A percentile compares a stretch with the other conserved stretches of the same genome.
Evolutionary conservation across 2,329 filamentous ascomycete genomes (phyloP).

Genomic region (Fusarium decemcellulare): DNA sequence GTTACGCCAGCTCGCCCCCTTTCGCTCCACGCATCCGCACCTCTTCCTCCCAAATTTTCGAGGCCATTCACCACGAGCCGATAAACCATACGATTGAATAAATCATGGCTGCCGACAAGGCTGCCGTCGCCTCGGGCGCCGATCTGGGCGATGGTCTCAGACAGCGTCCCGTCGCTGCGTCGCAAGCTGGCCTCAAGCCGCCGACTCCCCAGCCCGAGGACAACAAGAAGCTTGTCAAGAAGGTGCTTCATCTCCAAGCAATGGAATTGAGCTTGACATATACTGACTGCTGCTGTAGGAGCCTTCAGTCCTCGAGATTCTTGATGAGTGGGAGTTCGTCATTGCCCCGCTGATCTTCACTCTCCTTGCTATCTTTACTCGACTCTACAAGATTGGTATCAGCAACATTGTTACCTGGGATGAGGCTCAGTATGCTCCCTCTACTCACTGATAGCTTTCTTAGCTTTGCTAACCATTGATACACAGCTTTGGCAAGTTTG

Average conservation of each 20-base stretch:
- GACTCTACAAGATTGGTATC: slow-evolving; percentile 78
- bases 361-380: slow-evolving; percentile 74
- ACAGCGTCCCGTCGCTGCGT: slow-evolving; percentile 63
- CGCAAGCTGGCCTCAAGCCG: slow-evolving; percentile 53
- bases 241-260: slow-evolving; percentile 58
- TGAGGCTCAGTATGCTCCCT: slow-evolving; percentile 71
- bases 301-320: slow-evolving; percentile 72
- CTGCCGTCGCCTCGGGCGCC: slow-evolving; percentile 71
- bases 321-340: slow-evolving; percentile 75
- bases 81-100: slow-evolving; percentile 36
- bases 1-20: slow-evolving; percentile 26
- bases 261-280: background rate
- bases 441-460: background rate
- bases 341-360: slow-evolving; percentile 74
- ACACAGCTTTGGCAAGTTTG: slow-evolving; percentile 91
- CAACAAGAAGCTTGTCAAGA: slow-evolving; percentile 71
- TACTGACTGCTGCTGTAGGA: slow-evolving; percentile 54
- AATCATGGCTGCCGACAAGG: slow-evolving; percentile 68
- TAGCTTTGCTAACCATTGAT: slow-evolving; percentile 40
- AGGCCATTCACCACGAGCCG: slow-evolving; percentile 11
- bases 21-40: slow-evolving; percentile 30
- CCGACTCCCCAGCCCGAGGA: slow-evolving; percentile 65
- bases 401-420: slow-evolving; percentile 78
- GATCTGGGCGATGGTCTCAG: slow-evolving; percentile 70
- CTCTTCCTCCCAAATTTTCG: slow-evolving; percentile 18